Evolutionary conservation across 2,329 filamentous ascomycete species (phyloP).

Genomic region (Claviceps spartinae): DNA sequence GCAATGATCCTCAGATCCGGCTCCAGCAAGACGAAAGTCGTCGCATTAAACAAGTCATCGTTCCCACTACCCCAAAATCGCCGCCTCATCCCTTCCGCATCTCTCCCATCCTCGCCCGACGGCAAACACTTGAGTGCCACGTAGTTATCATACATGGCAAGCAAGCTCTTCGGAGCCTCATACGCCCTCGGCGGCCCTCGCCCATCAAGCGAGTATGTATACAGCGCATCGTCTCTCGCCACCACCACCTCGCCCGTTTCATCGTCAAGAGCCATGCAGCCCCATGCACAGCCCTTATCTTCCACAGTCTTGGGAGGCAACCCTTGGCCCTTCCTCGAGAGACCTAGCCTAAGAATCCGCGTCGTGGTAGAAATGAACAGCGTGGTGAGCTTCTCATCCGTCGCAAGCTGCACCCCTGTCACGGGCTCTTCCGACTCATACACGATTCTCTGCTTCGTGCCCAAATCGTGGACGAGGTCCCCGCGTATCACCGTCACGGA

Average conservation of each 20-base stretch:
- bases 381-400: constrained; percentile 50
- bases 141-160: constrained; percentile 72
- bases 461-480: constrained; percentile 88
- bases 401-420: constrained; percentile 70
- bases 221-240: constrained; percentile 89
- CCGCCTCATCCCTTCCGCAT: constrained; percentile 49
- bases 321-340: constrained; percentile 79
- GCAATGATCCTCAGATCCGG: constrained; percentile 81
- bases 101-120: constrained; percentile 34
- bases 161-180: constrained; percentile 75
- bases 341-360: constrained; percentile 71
- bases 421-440: constrained; percentile 96
- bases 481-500: constrained; percentile 87
- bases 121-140: constrained; percentile 75
- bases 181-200: constrained; percentile 81
- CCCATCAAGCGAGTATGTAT: constrained; percentile 78
- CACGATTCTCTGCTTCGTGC: constrained; percentile 84
- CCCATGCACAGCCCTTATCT: constrained; percentile 79
- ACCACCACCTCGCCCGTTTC: constrained; percentile 75
- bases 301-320: constrained; percentile 80
- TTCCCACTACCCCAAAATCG: constrained; percentile 57
- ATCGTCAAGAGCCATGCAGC: constrained; percentile 83
- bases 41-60: constrained; percentile 73
- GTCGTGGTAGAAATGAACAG: constrained; percentile 88
- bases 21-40: constrained; percentile 83